Evolutionary conservation across 495 filamentous ascomycete genomes (phyloP), one percentile per base, ranked within the genome.

Genomic region (Pyrenula massariospora): DNA sequence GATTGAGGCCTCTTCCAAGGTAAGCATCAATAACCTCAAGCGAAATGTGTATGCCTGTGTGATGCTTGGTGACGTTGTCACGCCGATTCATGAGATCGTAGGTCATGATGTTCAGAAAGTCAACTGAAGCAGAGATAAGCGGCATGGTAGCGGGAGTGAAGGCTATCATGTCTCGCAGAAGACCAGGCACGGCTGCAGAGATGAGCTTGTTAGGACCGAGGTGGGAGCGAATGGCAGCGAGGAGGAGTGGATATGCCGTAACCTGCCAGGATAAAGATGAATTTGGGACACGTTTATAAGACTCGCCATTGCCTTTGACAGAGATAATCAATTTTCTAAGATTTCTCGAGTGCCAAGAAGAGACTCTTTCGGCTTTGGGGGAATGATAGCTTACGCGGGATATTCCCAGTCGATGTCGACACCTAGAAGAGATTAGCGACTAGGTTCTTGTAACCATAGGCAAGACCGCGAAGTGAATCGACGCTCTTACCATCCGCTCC

Each of bases 391-490:
- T 59, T 65, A 78, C 77, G 73, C 86, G 1, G 87, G 86, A 63
- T 89, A 91, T 60, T 91, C 86, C 86, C 87, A 91, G 63, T 91
- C 86, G 56, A 89, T 81, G 57, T 91, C 87, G 65, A 81, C 68
- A 15, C 74, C 72, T 70, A 49, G 24, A 55, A 50, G 55, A 20
- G 54, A 19, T 52, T 53, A 57, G 22, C 20, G 24, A 21, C 24
- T 20, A 21, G 25, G 57, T 22, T 24, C n/a, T 48, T 1, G 22
- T 8, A 1, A 5, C 1, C 22, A 12, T 54, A 2, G 36, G 36
- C 42, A 65, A 47, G 59, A 3, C 24, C 2, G 10, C 10, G 22
- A 42, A 1, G 15, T 20, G 19, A 20, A 69, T 68, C 72, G 53
- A 42, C 15, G 8, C 8, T 42, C 31, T 73, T 69, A 54, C 82